phyloP scores from a whole-genome alignment of 371 early-diverging fungal genomes.

The Mucor saturninus region DNA sequence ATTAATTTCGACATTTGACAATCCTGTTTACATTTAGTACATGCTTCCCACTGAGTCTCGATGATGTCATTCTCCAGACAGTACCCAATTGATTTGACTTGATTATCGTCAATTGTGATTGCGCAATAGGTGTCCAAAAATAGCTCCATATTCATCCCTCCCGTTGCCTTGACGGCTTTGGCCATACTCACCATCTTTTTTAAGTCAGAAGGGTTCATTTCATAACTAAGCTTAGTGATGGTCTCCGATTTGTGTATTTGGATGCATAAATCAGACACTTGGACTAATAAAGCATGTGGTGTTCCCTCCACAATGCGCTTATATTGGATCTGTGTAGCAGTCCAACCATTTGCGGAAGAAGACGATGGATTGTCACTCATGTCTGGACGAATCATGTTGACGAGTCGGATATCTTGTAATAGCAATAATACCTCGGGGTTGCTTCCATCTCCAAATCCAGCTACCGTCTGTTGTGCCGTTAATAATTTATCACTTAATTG shows the following conservation, averaged over 20 bases:
- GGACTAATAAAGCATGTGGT: conserved; percentile 44
- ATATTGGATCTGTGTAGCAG: conserved; percentile 40
- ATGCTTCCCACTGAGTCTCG: conserved; percentile 25
- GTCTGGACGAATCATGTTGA: conserved; percentile 35
- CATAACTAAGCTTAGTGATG: conserved; percentile 18
- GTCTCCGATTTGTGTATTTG: conserved; percentile 22
- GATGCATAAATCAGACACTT: conserved; percentile 38
- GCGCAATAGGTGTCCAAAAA: conserved; percentile 46
- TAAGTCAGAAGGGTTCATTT: conserved; percentile 28
- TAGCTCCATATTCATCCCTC: conserved; percentile 23
- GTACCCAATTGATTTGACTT: conserved; percentile 24
- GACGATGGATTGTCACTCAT: background rate
- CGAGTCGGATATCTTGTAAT: conserved; percentile 46
- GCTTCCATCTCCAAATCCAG: conserved; percentile 46
- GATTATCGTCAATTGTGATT: conserved; percentile 47
- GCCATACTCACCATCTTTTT: conserved; percentile 44
- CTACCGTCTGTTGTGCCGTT: conserved; percentile 44
- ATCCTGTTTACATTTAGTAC: conserved; percentile 12
- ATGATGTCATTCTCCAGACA: conserved; percentile 16
- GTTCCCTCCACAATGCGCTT: conserved; percentile 36
- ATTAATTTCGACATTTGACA: conserved; percentile 31
- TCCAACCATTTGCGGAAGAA: conserved; percentile 17
- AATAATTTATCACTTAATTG: conserved; percentile 57
- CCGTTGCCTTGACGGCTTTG: conserved; percentile 27
- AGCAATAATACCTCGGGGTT: conserved; percentile 44